These are phyloP conservation scores for Venturia aucupariae DNA, from an alignment of 2,329 filamentous ascomycete genomes.

Conservation along the genomic window DNA sequence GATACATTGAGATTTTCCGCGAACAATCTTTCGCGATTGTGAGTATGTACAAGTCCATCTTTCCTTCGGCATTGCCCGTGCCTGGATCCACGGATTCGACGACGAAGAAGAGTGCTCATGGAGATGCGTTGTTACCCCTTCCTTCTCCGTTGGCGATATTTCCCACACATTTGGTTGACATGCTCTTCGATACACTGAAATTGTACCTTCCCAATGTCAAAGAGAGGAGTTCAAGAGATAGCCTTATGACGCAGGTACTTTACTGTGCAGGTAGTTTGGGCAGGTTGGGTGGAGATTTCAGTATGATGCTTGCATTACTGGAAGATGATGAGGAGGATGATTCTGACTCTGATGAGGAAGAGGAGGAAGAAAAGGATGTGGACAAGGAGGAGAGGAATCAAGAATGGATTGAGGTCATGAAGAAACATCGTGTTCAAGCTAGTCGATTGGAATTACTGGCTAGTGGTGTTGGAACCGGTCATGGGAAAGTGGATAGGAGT, in stretches of 20 bases:
- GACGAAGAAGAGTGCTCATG: slow-evolving; percentile 18
- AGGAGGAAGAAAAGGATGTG: slow-evolving; percentile 25
- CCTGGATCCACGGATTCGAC: slow-evolving; percentile 23
- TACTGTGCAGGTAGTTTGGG: slow-evolving; percentile 91
- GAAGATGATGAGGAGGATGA: slow-evolving; percentile 38
- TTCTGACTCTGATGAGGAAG: slow-evolving; percentile 18
- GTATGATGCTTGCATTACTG: slow-evolving; percentile 66
- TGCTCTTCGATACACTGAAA: slow-evolving; percentile 68
- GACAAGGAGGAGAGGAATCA: slow-evolving; percentile 28
- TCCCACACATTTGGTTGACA: slow-evolving; percentile 69
- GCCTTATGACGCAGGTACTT: slow-evolving; percentile 80
- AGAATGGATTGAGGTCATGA: slow-evolving; percentile 84
- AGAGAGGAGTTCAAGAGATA: slow-evolving; percentile 73
- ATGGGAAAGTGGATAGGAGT: neutral
- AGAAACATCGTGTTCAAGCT: slow-evolving; percentile 76
- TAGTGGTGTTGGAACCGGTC: slow-evolving; percentile 31
- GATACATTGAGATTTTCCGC: slow-evolving; percentile 94
- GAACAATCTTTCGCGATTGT: slow-evolving; percentile 96
- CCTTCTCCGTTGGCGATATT: slow-evolving; percentile 77
- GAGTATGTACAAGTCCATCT: slow-evolving; percentile 88
- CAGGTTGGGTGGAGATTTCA: slow-evolving; percentile 84
- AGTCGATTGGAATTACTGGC: slow-evolving; percentile 57
- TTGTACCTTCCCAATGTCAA: slow-evolving; percentile 71
- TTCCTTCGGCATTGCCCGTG: slow-evolving; percentile 49
- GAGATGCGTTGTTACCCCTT: slow-evolving; percentile 41